Conservation (phyloP, 257 asterid genomes). For the Plantago elongata region DNA sequence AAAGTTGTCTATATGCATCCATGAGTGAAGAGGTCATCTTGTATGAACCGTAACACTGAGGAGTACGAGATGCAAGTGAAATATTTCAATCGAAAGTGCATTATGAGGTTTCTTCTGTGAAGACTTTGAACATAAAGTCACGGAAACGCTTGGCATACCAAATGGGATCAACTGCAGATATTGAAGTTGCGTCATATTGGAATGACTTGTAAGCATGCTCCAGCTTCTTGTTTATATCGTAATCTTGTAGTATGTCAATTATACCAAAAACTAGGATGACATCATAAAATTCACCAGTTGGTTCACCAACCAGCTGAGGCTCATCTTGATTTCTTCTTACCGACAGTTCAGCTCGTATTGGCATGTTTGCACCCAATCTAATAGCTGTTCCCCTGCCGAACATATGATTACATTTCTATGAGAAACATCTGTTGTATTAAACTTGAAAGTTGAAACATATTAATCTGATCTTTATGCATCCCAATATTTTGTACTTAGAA, state of each 20-base stretch:
- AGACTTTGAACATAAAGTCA: slow-evolving; percentile 65
- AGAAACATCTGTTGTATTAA: not conserved
- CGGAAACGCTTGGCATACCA: slow-evolving; percentile 80
- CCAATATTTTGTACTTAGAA: too few relatives aligned
- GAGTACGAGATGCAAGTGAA: slow-evolving; percentile 7
- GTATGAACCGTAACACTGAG: slow-evolving; percentile 8
- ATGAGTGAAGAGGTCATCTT: not conserved
- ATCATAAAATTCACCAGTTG: slow-evolving; percentile 74
- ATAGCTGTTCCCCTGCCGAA: slow-evolving; percentile 40
- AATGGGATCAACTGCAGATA: slow-evolving; percentile 86
- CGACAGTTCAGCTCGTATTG: slow-evolving; percentile 73
- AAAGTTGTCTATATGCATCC: not conserved
- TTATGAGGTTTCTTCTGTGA: slow-evolving; percentile 55
- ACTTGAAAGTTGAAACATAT: not conserved
- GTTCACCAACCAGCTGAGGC: slow-evolving; percentile 63
- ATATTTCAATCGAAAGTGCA: not conserved
- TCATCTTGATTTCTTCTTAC: slow-evolving; percentile 44
- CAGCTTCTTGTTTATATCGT: slow-evolving; percentile 88
- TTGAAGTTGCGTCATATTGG: slow-evolving; percentile 82
- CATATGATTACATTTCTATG: not conserved
- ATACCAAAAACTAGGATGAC: slow-evolving; percentile 75
- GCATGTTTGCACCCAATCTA: slow-evolving; percentile 57
- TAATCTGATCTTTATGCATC: not conserved
- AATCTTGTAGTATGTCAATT: slow-evolving; percentile 84
- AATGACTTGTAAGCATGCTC: slow-evolving; percentile 93